phyloP scores from a whole-genome alignment of 176 grass and related monocot species.

The Carex cristatella region DNA sequence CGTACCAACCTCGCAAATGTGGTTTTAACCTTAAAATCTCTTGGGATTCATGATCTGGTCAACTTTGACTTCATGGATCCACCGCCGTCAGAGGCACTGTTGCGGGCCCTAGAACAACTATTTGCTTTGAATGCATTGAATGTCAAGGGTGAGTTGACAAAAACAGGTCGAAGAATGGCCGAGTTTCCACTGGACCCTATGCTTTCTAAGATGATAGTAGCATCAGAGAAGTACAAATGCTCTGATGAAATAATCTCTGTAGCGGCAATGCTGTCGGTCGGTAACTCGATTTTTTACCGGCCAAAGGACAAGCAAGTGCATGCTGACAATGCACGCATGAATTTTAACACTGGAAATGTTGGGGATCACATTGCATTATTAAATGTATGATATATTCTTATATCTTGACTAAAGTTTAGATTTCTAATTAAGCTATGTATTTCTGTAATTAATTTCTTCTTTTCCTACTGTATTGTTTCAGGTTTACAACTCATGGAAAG shows the following conservation, averaged over 20 bases:
- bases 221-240: constrained; percentile 85
- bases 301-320: constrained; percentile 96
- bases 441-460: constrained; percentile 21
- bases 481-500: constrained; percentile 94
- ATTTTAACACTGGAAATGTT: constrained; percentile 89
- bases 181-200: constrained; percentile 95
- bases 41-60: constrained; percentile 92
- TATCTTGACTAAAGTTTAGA: constrained; percentile 8
- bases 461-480: constrained; percentile 22
- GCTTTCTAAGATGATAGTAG: constrained; percentile 85
- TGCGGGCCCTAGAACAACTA: constrained; percentile 86
- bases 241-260: constrained; percentile 80
- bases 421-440: background rate
- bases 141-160: constrained; percentile 82
- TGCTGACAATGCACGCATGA: constrained; percentile 84
- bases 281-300: constrained; percentile 94
- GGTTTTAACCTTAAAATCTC: constrained; percentile 80
- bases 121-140: constrained; percentile 94
- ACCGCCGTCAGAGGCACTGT: constrained; percentile 77
- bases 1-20: constrained; percentile 90
- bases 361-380: constrained; percentile 85
- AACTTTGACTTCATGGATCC: constrained; percentile 99
- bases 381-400: constrained; percentile 42
- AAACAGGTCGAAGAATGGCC: constrained; percentile 91
- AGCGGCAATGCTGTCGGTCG: constrained; percentile 76